A percentile compares a stretch with the other conserved stretches of the same genome.
phyloP scores from a whole-genome alignment of 1,284 basidiomycete species.

The Rhizopogon hawkerae region DNA sequence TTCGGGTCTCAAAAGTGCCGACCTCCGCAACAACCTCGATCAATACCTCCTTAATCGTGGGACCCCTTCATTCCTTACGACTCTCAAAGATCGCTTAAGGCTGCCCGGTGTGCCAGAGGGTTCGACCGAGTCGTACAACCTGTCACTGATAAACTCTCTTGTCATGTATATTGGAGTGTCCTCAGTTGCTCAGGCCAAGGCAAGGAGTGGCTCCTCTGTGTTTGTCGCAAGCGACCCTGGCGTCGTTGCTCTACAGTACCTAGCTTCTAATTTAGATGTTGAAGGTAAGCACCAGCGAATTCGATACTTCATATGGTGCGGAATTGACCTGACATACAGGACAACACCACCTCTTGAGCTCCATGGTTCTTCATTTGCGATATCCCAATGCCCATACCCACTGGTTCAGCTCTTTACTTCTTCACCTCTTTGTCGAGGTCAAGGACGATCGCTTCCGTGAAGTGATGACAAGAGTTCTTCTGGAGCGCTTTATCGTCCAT shows the following conservation, averaged over 20 bases:
- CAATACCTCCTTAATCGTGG: constrained; percentile 72
- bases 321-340: constrained; percentile 37
- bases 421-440: constrained; percentile 78
- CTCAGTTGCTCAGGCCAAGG: constrained; percentile 79
- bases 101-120: constrained; percentile 44
- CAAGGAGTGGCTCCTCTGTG: constrained; percentile 67
- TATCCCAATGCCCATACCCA: constrained; percentile 96
- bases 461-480: constrained; percentile 82
- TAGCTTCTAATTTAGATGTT: constrained; percentile 77
- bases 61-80: constrained; percentile 61
- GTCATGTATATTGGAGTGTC: constrained; percentile 94
- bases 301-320: constrained; percentile 3
- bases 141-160: constrained; percentile 83
- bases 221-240: constrained; percentile 79
- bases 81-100: constrained; percentile 73
- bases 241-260: constrained; percentile 72
- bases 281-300: constrained; percentile 58
- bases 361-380: constrained; percentile 88
- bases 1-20: constrained; percentile 68
- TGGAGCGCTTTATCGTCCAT: constrained; percentile 90
- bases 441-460: constrained; percentile 77
- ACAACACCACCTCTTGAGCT: constrained; percentile 87
- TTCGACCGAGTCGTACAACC: constrained; percentile 69
- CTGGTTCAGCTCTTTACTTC: constrained; percentile 87
- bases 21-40: constrained; percentile 73